Evolutionary conservation across 768 basidiomycete species (phyloP), one percentile per base, ranked within the genome.

Genomic region (Saitozyma podzolica): DNA sequence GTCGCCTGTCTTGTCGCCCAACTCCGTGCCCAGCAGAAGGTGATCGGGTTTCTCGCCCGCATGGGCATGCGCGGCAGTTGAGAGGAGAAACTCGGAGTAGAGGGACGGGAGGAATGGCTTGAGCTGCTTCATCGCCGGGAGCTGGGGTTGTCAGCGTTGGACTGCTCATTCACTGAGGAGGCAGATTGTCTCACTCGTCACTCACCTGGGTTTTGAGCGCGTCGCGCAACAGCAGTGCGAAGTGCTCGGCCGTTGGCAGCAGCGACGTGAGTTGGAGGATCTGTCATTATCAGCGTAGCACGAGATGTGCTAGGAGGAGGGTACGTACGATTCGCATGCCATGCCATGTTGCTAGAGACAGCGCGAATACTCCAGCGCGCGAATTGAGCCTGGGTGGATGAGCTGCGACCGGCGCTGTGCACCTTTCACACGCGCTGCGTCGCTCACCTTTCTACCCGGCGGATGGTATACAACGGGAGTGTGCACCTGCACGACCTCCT

Each of bases 311-410:
- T 42, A 14, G 45, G 42, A 20, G 16, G 10, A 13, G 40, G 67
- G 48, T 45, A 83, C 87, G 68, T 71, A 95, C 94, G 69, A 97
- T 89, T 82, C 95, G 89, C 82, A 90, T 86, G 42, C 91, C 88
- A 77, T 98, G 92, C 91, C 93, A 97, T 56, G 90, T 86, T n/a
- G 87, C 85, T 17, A 98, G 82, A 71, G 92, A 93, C 40, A 99
- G 84, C n/a, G 95, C 94, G 77, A 97, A 97, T 43, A 96, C 89
- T 6, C 96, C 96, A 39, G 92, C 90, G 13, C 92, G 86, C 10
- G 92, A 89, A 78, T 95, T 96, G 56, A 97, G 84, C 53, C 77
- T 78, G 53, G 42, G 39, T 39, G 29, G 29, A 29, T 29, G 29
- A 29, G 29, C 29, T 29, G 29, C 29, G 29, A 2, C 29, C 29